Percentiles rank a stretch among this genome's conserved stretches.
phyloP scores from a whole-genome alignment of 495 filamentous ascomycete species.

The Durotheca rogersii region DNA sequence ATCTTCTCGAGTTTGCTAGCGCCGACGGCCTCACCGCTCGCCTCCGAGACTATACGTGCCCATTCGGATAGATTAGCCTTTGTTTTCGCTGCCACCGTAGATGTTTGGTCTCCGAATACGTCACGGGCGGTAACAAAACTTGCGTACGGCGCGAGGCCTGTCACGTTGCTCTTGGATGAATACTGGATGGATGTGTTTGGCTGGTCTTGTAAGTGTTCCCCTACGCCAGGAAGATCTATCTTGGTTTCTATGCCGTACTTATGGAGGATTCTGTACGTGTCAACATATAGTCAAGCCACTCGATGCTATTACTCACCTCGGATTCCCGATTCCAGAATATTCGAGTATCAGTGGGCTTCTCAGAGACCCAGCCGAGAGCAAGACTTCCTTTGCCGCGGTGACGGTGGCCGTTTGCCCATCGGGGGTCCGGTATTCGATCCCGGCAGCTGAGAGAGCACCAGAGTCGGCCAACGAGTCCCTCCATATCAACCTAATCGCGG shows the following conservation, averaged over 20 bases:
- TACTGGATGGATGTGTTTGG: constrained; percentile 29
- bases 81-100: constrained; percentile 15
- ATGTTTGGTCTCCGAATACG: constrained; percentile 29
- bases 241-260: constrained; percentile 41
- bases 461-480: constrained; percentile 18
- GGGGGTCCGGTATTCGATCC: constrained; percentile 37
- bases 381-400: constrained; percentile 45
- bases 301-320: constrained; percentile 1
- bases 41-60: constrained; percentile 34
- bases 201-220: constrained; percentile 55
- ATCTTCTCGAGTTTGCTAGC: constrained; percentile 36
- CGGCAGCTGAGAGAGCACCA: constrained; percentile 31
- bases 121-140: constrained; percentile 38
- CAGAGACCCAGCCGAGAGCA: constrained; percentile 51
- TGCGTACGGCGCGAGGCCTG: constrained; percentile 29
- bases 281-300: not conserved
- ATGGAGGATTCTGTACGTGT: constrained; percentile 32
- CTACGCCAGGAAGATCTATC: constrained; percentile 46
- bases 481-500: constrained; percentile 40
- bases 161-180: constrained; percentile 8
- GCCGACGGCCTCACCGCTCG: constrained; percentile 31
- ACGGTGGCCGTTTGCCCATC: constrained; percentile 33
- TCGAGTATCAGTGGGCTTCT: constrained; percentile 53
- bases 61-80: constrained; percentile 31
- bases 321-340: constrained; percentile 50